A percentile compares a stretch with the other conserved stretches of the same genome.
Conservation (phyloP, 176 grass and related monocot species). For the Bothriochloa decipiens region DNA sequence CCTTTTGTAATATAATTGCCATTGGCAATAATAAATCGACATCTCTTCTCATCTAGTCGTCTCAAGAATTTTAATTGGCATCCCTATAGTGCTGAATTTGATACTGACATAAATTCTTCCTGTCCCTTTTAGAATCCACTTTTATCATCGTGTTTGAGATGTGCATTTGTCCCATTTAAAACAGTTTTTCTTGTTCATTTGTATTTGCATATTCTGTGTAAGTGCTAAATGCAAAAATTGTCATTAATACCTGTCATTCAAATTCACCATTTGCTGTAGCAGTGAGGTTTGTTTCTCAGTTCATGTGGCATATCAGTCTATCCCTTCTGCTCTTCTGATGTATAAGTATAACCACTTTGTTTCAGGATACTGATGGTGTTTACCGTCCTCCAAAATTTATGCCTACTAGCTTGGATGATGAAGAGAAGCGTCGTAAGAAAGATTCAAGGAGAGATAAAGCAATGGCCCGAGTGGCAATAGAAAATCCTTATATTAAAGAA, state of each 20-base stretch:
- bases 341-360: neutral
- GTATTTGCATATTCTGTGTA: neutral
- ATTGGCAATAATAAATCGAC: neutral
- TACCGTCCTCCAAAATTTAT: conserved; percentile 81
- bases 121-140: neutral
- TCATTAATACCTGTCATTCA: neutral
- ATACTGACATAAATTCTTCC: neutral
- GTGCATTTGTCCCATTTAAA: neutral
- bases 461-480: conserved; percentile 59
- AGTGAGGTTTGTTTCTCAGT: neutral
- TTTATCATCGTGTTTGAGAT: neutral
- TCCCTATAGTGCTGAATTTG: neutral
- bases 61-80: neutral
- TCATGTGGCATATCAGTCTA: conserved; percentile 18
- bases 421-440: conserved; percentile 74
- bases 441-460: conserved; percentile 72
- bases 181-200: neutral
- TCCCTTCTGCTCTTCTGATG: conserved; percentile 33
- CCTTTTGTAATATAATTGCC: neutral
- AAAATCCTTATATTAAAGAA: conserved; percentile 74
- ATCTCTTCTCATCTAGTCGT: neutral
- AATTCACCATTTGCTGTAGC: neutral
- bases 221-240: neutral
- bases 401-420: conserved; percentile 64
- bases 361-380: conserved; percentile 70